Evolutionary conservation across 2,329 filamentous ascomycete genomes (phyloP), one percentile per base, ranked within the genome.

Genomic region (Coniochaeta sp.): DNA sequence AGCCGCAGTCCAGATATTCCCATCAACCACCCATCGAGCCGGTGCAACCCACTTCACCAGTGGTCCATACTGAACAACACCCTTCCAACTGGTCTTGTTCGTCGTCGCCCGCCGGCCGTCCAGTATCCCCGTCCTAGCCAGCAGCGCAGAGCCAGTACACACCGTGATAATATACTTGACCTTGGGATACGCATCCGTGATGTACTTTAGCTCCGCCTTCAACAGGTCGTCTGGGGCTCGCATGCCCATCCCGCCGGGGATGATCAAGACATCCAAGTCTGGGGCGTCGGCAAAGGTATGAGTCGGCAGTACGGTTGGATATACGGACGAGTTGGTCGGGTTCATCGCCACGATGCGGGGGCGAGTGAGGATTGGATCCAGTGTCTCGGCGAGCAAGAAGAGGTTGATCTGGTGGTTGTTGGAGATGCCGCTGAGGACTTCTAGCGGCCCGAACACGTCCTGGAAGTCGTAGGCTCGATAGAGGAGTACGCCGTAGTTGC

Each of bases 1-100:
- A 0, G 84, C 86, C 1, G 82, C 83, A 3, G 82, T 84, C 86
- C 87, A 90, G 8, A 89, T 73, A 61, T 88, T 86, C 4, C 83
- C 86, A 70, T 89, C 86, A 0, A 77, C 74, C 0, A 88, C 82
- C 82, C 85, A 90, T 43, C 88, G 77, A 22, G 87, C 87, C 31
- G 78, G 76, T 0, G 76, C 72, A 28, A 86, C 77, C 65, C 64
- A 90, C 0, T 81, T 70, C 0, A 87, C 83, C 0, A 77, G 72
- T 0, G 79, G 76, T 0, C 81, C 78, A 58, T 78, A 71, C 1
- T 73, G 68, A 1, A 73, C 80, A 9, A 83, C 79, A 63, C 71
- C 71, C 8, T 72, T 70, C 76, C 81, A 89, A 0, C 78, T 76
- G 7, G 71, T 71, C 71, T 90, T 90, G 68, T 90, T 90, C 17